Percentiles rank a stretch among this genome's conserved stretches.
Conservation (phyloP, 495 filamentous ascomycete genomes). For the Neurospora pannonica region DNA sequence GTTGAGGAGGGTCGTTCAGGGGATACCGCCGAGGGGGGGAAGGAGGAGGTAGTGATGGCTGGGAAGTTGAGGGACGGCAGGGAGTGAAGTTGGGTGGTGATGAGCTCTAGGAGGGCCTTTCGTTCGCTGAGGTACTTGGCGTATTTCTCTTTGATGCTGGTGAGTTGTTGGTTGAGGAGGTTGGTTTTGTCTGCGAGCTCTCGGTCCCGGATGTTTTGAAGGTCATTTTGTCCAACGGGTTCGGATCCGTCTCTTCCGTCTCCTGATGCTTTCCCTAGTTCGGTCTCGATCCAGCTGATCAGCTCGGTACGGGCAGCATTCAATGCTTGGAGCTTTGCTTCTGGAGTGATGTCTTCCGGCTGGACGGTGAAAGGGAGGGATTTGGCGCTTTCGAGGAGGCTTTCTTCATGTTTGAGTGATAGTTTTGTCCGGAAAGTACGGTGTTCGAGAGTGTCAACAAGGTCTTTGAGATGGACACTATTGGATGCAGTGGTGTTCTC, state of each 20-base stretch:
- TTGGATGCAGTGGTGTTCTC: not conserved
- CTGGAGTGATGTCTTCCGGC: slow-evolving; percentile 20
- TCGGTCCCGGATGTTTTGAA: slow-evolving; percentile 13
- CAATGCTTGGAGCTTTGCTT: slow-evolving; percentile 39
- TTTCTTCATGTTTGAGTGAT: slow-evolving; percentile 52
- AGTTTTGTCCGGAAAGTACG: slow-evolving; percentile 54
- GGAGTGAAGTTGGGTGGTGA: slow-evolving; percentile 9
- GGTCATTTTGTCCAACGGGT: slow-evolving; percentile 26
- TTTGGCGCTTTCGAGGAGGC: slow-evolving; percentile 48
- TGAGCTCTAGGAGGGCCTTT: slow-evolving; percentile 32
- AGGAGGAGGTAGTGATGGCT: not conserved
- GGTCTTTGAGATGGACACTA: slow-evolving; percentile 31
- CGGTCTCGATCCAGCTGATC: slow-evolving; percentile 64
- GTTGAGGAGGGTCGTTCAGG: slow-evolving; percentile 8
- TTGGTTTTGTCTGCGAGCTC: slow-evolving; percentile 18
- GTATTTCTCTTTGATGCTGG: slow-evolving; percentile 42
- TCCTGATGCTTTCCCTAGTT: slow-evolving; percentile 44
- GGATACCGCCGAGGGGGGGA: slow-evolving; percentile 18
- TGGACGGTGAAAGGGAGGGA: slow-evolving; percentile 19
- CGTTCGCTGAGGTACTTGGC: slow-evolving; percentile 34
- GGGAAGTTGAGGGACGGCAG: not conserved
- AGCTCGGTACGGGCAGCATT: slow-evolving; percentile 51
- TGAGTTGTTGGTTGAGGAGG: slow-evolving; percentile 37
- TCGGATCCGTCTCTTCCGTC: slow-evolving; percentile 20
- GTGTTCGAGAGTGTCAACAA: slow-evolving; percentile 54